phyloP scores from a whole-genome alignment of 2,329 filamentous ascomycete species.

The Coniochaeta hoffmannii region DNA sequence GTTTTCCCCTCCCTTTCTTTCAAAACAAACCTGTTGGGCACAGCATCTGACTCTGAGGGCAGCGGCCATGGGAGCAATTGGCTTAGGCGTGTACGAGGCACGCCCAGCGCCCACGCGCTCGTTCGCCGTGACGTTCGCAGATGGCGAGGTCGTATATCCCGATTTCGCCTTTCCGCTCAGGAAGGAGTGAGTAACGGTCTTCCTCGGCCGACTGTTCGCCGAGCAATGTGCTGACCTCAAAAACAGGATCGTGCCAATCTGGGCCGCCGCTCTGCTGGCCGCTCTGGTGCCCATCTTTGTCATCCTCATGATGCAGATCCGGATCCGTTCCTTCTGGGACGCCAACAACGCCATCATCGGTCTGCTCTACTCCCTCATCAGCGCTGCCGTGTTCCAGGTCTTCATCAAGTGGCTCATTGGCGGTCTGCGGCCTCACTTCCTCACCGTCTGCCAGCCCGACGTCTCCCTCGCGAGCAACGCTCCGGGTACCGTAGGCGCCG shows the following conservation, averaged over 20 bases:
- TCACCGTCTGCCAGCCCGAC: conserved; percentile 59
- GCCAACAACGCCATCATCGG: conserved; percentile 65
- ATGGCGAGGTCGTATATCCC: conserved; percentile 63
- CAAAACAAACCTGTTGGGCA: conserved; percentile 31
- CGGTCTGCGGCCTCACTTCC: conserved; percentile 64
- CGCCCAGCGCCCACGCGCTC: conserved; percentile 60
- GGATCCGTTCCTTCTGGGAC: conserved; percentile 62
- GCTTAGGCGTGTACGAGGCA: conserved; percentile 59
- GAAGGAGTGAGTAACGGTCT: neutral
- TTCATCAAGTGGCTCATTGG: conserved; percentile 71
- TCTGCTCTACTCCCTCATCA: conserved; percentile 62
- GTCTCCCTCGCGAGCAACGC: conserved; percentile 32
- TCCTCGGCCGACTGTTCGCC: no score
- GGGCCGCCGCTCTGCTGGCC: conserved; percentile 59
- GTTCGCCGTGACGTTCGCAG: conserved; percentile 58
- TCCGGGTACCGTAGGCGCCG: conserved; percentile 29
- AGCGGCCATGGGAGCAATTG: conserved; percentile 52
- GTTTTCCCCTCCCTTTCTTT: conserved; percentile 19
- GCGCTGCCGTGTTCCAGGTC: conserved; percentile 66
- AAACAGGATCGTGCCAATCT: conserved; percentile 65
- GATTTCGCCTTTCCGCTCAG: conserved; percentile 42
- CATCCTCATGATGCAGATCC: conserved; percentile 60
- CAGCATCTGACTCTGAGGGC: no score
- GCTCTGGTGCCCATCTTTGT: conserved; percentile 55
- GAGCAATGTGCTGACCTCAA: conserved; percentile 37